phyloP scores from a whole-genome alignment of 345 rosid species.

The Erysimum cheiranthoides region DNA sequence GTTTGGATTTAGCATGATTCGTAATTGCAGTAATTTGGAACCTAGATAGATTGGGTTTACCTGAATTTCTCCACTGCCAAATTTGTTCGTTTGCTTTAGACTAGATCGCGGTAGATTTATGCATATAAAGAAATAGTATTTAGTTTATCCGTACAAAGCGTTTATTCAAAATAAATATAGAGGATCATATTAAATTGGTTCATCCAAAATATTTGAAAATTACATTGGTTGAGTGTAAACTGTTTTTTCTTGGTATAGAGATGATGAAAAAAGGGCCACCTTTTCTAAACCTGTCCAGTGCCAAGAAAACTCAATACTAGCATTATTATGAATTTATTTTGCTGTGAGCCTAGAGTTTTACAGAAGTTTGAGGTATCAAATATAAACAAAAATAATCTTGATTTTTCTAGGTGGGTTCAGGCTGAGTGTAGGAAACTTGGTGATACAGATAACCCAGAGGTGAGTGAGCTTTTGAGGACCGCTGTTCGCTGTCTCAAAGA shows the following conservation, averaged over 20 bases:
- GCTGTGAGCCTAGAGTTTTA: constrained; percentile 4
- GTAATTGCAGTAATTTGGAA: constrained; percentile 1
- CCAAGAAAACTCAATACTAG: background rate
- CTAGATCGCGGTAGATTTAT: background rate
- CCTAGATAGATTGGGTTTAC: constrained; percentile 6
- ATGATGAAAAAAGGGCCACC: background rate
- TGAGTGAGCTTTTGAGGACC: constrained; percentile 76
- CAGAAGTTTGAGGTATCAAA: constrained; percentile 7
- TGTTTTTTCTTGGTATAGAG: background rate
- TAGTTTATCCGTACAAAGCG: background rate
- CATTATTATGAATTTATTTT: background rate
- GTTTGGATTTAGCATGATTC: constrained; percentile 19
- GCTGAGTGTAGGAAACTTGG: constrained; percentile 96
- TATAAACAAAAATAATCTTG: constrained; percentile 32
- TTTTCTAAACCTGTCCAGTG: background rate
- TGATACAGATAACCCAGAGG: constrained; percentile 94
- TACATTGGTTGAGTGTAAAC: constrained; percentile 9
- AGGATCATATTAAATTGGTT: background rate
- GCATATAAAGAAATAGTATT: background rate
- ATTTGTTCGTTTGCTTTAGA: background rate
- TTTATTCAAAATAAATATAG: background rate
- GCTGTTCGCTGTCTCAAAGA: constrained; percentile 91
- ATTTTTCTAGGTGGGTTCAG: constrained; percentile 92
- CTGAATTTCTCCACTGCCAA: background rate
- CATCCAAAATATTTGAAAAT: background rate